These are phyloP conservation scores for Sclerotinia spermophila DNA, from an alignment of 2,329 filamentous ascomycete species.

Conservation along the genomic window DNA sequence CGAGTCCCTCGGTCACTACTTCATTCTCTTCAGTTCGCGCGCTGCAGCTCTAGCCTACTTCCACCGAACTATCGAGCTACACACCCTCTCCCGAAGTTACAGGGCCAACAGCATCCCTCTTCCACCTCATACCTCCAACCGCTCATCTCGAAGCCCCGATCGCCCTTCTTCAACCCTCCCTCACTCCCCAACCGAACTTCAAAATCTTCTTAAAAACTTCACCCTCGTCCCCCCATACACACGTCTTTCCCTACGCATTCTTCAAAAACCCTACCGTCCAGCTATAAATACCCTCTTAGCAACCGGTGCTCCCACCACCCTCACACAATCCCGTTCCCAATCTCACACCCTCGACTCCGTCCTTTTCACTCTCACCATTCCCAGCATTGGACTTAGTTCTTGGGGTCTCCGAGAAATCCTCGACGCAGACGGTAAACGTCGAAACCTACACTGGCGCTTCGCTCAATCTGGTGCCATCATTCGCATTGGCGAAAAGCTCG, in stretches of 20 bases:
- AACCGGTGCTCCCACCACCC: slow-evolving; percentile 35
- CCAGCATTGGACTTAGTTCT: not conserved
- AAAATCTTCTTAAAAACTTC: slow-evolving; percentile 46
- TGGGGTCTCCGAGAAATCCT: slow-evolving; percentile 24
- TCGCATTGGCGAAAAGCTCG: slow-evolving; percentile 5
- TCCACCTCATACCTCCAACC: slow-evolving; percentile 36
- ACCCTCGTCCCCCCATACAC: slow-evolving; percentile 46
- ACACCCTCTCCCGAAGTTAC: slow-evolving; percentile 44
- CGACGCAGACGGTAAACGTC: slow-evolving; percentile 30
- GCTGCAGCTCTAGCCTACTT: slow-evolving; percentile 61
- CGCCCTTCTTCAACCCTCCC: slow-evolving; percentile 36
- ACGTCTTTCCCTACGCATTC: slow-evolving; percentile 36
- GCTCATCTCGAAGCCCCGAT: slow-evolving; percentile 28
- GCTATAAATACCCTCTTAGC: slow-evolving; percentile 37
- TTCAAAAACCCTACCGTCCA: slow-evolving; percentile 38
- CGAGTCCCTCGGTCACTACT: slow-evolving; percentile 62
- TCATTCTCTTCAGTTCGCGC: slow-evolving; percentile 61
- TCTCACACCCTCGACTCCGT: not conserved
- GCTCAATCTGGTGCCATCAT: slow-evolving; percentile 25
- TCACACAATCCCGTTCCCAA: slow-evolving; percentile 19
- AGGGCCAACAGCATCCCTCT: slow-evolving; percentile 36
- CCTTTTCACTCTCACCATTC: slow-evolving; percentile 1
- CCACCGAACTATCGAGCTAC: slow-evolving; percentile 50
- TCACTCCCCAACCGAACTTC: slow-evolving; percentile 45
- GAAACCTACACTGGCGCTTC: slow-evolving; percentile 37